A percentile compares a stretch with the other conserved stretches of the same genome.
Evolutionary conservation across 2,329 filamentous ascomycete species (phyloP).

Genomic region (Periglandula ipomoeae): DNA sequence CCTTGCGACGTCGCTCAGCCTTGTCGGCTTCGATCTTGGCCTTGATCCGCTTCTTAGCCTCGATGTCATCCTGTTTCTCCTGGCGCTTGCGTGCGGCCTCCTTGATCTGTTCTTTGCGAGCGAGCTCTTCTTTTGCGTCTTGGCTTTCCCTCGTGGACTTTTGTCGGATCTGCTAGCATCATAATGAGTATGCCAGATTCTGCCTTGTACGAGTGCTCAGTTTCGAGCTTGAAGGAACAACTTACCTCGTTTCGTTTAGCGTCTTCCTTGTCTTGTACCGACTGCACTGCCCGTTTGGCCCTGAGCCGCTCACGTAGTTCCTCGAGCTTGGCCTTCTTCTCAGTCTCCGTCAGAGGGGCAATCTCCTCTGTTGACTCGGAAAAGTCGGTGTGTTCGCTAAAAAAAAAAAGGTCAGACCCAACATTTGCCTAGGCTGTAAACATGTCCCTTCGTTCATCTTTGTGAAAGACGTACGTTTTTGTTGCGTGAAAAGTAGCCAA

Average conservation of each 20-base stretch:
- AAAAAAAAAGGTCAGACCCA: background rate
- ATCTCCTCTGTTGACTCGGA: conserved; percentile 89
- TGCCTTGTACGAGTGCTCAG: too few species aligned
- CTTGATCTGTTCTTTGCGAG: conserved; percentile 84
- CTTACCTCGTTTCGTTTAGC: conserved; percentile 75
- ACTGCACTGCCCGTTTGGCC: conserved; percentile 60
- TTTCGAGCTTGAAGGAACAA: too few species aligned
- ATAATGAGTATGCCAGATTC: background rate
- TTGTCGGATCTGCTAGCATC: conserved; percentile 55
- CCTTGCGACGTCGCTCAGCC: conserved; percentile 75
- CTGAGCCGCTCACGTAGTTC: conserved; percentile 65
- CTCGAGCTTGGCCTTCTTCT: conserved; percentile 72
- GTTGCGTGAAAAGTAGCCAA: conserved; percentile 85
- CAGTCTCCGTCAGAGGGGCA: conserved; percentile 79
- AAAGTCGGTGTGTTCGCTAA: conserved; percentile 77
- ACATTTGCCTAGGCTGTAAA: background rate
- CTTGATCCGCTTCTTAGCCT: conserved; percentile 81
- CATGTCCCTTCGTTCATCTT: background rate
- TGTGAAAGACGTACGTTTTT: conserved; percentile 55
- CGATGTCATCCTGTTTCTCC: conserved; percentile 78
- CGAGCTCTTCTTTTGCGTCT: conserved; percentile 81
- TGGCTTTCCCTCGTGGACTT: conserved; percentile 87
- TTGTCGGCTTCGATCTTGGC: conserved; percentile 94
- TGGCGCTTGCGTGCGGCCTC: conserved; percentile 77
- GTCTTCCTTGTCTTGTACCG: conserved; percentile 68